phyloP scores from a whole-genome alignment of 441 rosid species.

The Adansonia gregorii region DNA sequence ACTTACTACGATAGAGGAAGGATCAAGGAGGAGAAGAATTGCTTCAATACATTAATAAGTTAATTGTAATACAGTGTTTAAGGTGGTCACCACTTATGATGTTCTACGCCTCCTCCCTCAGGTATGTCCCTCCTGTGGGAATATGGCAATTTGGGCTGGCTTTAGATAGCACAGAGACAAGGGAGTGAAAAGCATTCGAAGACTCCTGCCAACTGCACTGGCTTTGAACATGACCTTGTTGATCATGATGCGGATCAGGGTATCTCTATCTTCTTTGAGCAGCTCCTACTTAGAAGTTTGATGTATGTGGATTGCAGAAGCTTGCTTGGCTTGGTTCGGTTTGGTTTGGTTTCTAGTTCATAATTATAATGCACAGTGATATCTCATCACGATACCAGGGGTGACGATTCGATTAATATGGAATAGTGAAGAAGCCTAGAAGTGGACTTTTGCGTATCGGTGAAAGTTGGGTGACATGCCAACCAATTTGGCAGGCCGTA shows the following conservation, averaged over 20 bases:
- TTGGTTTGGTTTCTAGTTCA: slow-evolving; percentile 18
- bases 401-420: slow-evolving; percentile 15
- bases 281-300: not conserved
- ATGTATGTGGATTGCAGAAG: slow-evolving; percentile 26
- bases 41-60: not conserved
- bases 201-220: slow-evolving; percentile 31
- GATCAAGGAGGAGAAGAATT: not conserved
- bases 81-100: slow-evolving; percentile 2
- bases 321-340: slow-evolving; percentile 18
- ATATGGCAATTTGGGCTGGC: slow-evolving; percentile 37
- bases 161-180: slow-evolving; percentile 50
- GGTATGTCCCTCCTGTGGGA: slow-evolving; percentile 21
- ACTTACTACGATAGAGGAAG: not conserved
- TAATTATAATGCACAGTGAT: slow-evolving; percentile 28
- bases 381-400: slow-evolving; percentile 13
- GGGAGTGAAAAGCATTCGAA: slow-evolving; percentile 52
- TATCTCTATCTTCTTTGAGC: not conserved
- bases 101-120: slow-evolving; percentile 26
- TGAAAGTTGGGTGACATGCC: slow-evolving; percentile 46
- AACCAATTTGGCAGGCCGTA: slow-evolving; percentile 43
- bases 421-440: slow-evolving; percentile 8
- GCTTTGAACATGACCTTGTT: slow-evolving; percentile 35
- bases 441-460: slow-evolving; percentile 22
- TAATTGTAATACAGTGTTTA: not conserved
- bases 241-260: slow-evolving; percentile 31